A percentile compares a stretch with the other conserved stretches of the same genome.
These are phyloP conservation scores for Tuber microsphaerosporum DNA, from an alignment of 495 filamentous ascomycete species.

Conservation along the genomic window DNA sequence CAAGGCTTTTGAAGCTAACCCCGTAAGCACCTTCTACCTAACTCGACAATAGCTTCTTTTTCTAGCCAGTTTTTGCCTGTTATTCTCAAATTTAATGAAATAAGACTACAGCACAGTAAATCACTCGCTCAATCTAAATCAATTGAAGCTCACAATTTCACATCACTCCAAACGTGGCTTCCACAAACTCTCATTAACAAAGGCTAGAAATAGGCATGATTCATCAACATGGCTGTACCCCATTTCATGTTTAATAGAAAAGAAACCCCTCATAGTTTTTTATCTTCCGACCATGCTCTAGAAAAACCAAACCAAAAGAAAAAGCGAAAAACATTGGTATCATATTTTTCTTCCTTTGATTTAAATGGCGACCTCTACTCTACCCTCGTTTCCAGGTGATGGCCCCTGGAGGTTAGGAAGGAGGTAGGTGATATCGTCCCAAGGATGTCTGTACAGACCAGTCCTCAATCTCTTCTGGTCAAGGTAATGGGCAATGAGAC, in stretches of 20 bases:
- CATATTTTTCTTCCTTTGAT: conserved; percentile 29
- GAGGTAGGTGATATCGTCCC: conserved; percentile 96
- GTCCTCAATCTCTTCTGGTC: conserved; percentile 98
- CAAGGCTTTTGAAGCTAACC: neutral
- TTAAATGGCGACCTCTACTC: conserved; percentile 80
- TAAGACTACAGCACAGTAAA: neutral
- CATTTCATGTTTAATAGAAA: neutral
- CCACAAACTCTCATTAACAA: conserved; percentile 2
- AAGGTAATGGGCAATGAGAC: conserved; percentile 98
- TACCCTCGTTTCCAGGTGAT: conserved; percentile 70
- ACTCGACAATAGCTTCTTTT: too few species aligned
- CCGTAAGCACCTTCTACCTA: too few species aligned
- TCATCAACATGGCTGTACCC: neutral
- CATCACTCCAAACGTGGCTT: neutral
- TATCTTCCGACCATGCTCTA: neutral
- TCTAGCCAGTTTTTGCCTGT: neutral
- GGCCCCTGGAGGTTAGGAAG: conserved; percentile 71
- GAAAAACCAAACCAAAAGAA: conserved; percentile 2
- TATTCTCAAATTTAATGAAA: neutral
- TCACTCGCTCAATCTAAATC: neutral
- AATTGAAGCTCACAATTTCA: neutral
- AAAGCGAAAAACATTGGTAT: conserved; percentile 5
- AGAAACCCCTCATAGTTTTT: neutral
- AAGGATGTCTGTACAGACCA: conserved; percentile 96
- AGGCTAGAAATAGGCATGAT: neutral